Evolutionary conservation across 1,284 basidiomycete genomes (phyloP), one percentile per base, ranked within the genome.

Genomic region (Moniliella sp.): DNA sequence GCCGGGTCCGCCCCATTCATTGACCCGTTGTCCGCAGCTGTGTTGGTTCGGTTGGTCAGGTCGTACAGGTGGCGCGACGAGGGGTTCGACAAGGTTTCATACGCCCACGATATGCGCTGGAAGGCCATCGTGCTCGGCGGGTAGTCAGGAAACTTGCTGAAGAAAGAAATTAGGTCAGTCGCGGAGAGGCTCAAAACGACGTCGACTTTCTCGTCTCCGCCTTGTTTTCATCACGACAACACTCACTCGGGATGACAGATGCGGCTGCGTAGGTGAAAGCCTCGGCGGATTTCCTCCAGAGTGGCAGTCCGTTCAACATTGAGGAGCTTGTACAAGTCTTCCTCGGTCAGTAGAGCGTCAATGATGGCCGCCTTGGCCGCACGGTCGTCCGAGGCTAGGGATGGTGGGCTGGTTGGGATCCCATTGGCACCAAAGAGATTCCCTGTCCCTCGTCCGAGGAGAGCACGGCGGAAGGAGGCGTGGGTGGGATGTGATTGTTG

Each of bases 241-340:
- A n/a, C n/a, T n/a, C n/a, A n/a, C n/a, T 83, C 79, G 59, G 79
- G 80, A 50, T 82, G 80, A 45, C 78, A 82, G 8, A 71, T 67
- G 47, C 68, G 69, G 54, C 76, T 80, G 26, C 78, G 65, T 0
- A 69, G 65, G 28, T 83, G 69, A 57, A 82, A 83, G 13, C 76
- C 78, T 23, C 77, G 66, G 23, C 80, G 64, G 16, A 83, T 64
- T 41, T 72, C 74, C 50, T 82, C 76, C 27, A 71, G 61, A 21
- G 61, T 61, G 0, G 66, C 57, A 7, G 65, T 65, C 34, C 66
- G 67, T 18, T 65, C 50, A 8, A 81, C 58, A 5, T 75, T 77
- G 4, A 83, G 68, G 17, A 82, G 72, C 30, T 67, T 63, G 60
- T 82, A 82, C 19, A 82, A 67, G 45, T 78, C 70, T 15, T 50